Percentiles rank a stretch among this genome's conserved stretches.
Evolutionary conservation across 495 filamentous ascomycete genomes (phyloP).

Genomic region (Neurospora intermedia): DNA sequence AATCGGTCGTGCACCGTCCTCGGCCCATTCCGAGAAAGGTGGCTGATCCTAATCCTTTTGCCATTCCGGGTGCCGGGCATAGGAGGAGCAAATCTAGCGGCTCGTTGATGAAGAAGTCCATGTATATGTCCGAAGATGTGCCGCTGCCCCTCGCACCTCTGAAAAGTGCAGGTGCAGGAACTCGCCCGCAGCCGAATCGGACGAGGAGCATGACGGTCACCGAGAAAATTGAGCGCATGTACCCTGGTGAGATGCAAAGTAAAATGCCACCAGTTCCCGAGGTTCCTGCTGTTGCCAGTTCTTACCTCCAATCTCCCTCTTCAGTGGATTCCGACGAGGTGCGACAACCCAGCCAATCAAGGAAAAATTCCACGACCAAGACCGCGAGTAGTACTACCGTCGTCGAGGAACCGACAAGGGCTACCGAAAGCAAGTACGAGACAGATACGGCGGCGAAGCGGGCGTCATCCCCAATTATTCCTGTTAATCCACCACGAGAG

Average conservation of each 20-base stretch:
- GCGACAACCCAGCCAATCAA: conserved; percentile 22
- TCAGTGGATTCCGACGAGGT: conserved; percentile 5
- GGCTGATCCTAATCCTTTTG: conserved; percentile 25
- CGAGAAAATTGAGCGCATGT: conserved; percentile 40
- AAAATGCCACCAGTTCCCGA: conserved; percentile 28
- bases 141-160: conserved; percentile 36
- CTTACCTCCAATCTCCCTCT: conserved; percentile 14
- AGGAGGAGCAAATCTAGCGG: conserved; percentile 35
- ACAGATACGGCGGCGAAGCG: conserved; percentile 21
- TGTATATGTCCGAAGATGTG: conserved; percentile 17
- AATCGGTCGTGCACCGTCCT: conserved; percentile 39
- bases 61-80: conserved; percentile 20
- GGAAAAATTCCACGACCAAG: conserved; percentile 19
- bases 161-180: conserved; percentile 21
- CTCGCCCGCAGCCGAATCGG: conserved; percentile 30
- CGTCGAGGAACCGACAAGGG: conserved; percentile 14
- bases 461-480: conserved; percentile 28
- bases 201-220: conserved; percentile 45
- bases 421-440: not conserved
- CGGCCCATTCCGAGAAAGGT: conserved; percentile 40
- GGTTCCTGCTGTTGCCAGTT: conserved; percentile 27
- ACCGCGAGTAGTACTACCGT: conserved; percentile 31
- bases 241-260: conserved; percentile 15
- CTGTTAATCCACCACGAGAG: not conserved
- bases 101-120: conserved; percentile 32